Percentiles rank a stretch among this genome's conserved stretches.
Evolutionary conservation across 2,329 filamentous ascomycete species (phyloP).

Genomic region (Macroventuria anomochaeta): DNA sequence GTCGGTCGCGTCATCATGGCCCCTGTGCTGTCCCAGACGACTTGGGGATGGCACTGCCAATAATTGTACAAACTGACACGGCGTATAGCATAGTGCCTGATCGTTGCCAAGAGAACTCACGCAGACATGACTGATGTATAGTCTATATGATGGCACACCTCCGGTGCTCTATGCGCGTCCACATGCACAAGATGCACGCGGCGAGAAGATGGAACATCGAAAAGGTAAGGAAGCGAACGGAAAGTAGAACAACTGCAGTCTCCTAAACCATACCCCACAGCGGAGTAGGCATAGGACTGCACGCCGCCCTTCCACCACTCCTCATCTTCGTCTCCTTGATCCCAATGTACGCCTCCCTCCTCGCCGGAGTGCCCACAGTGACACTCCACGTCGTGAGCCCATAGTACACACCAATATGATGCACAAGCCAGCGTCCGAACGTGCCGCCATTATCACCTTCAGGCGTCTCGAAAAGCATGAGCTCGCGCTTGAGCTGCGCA

Average conservation of each 20-base stretch:
- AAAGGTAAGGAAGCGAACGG: not conserved
- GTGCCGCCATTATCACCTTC: conserved; percentile 77
- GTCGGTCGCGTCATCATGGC: too few species aligned
- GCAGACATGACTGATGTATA: conserved; percentile 4
- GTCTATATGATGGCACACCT: conserved; percentile 1
- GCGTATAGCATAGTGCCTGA: too few species aligned
- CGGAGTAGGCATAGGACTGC: conserved; percentile 42
- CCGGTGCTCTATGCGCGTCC: not conserved
- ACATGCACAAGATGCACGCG: not conserved
- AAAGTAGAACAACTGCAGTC: not conserved
- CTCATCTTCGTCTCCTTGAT: conserved; percentile 60
- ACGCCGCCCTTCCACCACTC: conserved; percentile 23
- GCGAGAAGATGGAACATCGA: not conserved
- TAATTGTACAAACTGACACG: too few species aligned
- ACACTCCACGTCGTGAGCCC: conserved; percentile 84
- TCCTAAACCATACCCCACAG: conserved; percentile 45
- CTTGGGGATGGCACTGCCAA: too few species aligned
- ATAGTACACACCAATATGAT: conserved; percentile 92
- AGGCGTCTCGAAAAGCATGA: conserved; percentile 80
- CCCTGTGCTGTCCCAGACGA: too few species aligned
- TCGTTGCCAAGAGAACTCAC: too few species aligned
- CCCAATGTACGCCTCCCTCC: conserved; percentile 83
- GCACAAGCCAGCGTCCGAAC: conserved; percentile 92
- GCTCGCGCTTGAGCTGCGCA: conserved; percentile 64
- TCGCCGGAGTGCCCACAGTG: conserved; percentile 71